phyloP scores from a whole-genome alignment of 2,329 filamentous ascomycete genomes.

The Cadophora luteo-olivacea region DNA sequence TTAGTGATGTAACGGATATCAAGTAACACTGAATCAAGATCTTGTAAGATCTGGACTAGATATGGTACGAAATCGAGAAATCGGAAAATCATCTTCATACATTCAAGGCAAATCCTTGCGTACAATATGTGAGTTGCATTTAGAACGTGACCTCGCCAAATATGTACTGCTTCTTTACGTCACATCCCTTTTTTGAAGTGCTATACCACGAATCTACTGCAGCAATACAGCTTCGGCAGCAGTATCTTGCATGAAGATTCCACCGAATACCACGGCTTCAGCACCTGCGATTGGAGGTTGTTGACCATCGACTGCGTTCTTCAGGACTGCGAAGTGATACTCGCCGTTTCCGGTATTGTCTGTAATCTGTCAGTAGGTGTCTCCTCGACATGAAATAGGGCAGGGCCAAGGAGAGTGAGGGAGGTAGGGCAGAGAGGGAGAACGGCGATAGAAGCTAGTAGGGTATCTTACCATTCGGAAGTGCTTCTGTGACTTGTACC shows the following conservation, averaged over 20 bases:
- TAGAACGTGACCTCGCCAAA: background rate
- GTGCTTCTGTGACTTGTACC: conserved; percentile 51
- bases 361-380: background rate
- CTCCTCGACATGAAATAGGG: no score
- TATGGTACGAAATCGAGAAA: no score
- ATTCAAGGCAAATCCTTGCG: no score
- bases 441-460: no score
- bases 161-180: background rate
- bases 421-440: background rate
- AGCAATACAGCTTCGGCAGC: conserved; percentile 48
- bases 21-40: no score
- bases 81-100: no score
- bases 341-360: conserved; percentile 57
- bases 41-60: no score
- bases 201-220: background rate
- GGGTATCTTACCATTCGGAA: conserved; percentile 33
- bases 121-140: no score
- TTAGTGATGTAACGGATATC: no score
- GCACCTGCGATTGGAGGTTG: conserved; percentile 51
- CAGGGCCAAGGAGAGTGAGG: no score
- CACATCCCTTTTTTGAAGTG: background rate
- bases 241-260: conserved; percentile 59
- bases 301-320: conserved; percentile 57
- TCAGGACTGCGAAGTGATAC: conserved; percentile 66
- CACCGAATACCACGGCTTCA: conserved; percentile 58